Base-by-base conservation (phyloP, 1,139 yeast genomes). In the Wickerhamiella pararugosa region DNA sequence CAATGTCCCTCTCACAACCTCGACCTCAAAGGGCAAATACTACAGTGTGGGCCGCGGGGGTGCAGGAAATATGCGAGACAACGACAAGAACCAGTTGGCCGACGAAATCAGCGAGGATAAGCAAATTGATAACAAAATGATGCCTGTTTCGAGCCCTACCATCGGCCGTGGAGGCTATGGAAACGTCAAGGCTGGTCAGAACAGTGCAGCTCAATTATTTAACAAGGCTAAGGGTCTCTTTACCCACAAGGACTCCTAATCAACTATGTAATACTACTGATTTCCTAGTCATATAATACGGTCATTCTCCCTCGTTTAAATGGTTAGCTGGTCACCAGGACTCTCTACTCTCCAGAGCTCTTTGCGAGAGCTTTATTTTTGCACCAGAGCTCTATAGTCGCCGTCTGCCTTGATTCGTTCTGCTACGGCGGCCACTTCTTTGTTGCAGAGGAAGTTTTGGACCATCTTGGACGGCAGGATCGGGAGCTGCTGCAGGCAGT, bases 1-100 rank as follows among this genome's bases (percentile, higher is more conserved):
- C 32, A 40, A 41, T 34, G 26, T 51, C 54, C 15, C 83, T 82
- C 2, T 71, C 78, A 27, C 74, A 69, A 48, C 80, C 21, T 90
- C 87, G 21, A 71, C 65, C 51, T 63, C 79, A 43, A 62, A 67
- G 40, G 73, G 75, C 32, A 70, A 73, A 27, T 70, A 71, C 32
- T 73, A 75, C 52, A 70, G 83, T 27, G 80, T 90, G 2, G 92
- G 92, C 29, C 69, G 92, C 51, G 92, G 92, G 7, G 92, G 92
- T 1, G 77, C 74, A 40, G 92, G 92, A 5, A 80, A 80, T 55
- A 80, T 80, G 83, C 64, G 76, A 43, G 69, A 49, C 49, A 79
- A 69, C 43, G 55, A 74, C 41, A 70, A 84, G 4, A 66, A 90
- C 46, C 70, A 67, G 51, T 29, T 29, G 21, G 32, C 40, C 6